A percentile compares a stretch with the other conserved stretches of the same genome.
Evolutionary conservation across 805 yeast genomes (phyloP).

Genomic region (Spathaspora sp.): DNA sequence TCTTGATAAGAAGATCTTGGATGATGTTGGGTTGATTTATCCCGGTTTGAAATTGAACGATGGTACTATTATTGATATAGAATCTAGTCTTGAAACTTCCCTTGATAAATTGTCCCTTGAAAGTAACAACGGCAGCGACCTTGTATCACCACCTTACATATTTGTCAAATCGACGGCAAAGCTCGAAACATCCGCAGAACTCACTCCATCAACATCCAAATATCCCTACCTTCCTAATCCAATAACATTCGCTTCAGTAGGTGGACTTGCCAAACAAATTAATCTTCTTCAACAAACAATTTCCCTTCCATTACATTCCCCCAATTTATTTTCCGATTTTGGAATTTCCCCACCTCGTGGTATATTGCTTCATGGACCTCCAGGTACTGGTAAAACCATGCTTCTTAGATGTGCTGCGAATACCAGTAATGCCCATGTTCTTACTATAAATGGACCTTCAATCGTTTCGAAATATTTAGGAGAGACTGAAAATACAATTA

Average conservation of each 20-base stretch:
- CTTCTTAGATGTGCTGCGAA: constrained; percentile 78
- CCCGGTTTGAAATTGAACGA: constrained; percentile 45
- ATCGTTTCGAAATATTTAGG: constrained; percentile 92
- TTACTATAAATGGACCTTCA: constrained; percentile 86
- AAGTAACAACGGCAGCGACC: constrained; percentile 13
- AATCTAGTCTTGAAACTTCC: constrained; percentile 29
- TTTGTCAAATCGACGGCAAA: constrained; percentile 22
- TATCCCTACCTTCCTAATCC: constrained; percentile 45
- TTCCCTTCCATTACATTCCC: constrained; percentile 76
- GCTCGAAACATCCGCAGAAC: not conserved
- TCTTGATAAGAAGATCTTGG: constrained; percentile 35
- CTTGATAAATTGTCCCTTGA: constrained; percentile 32
- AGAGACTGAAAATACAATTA: constrained; percentile 83
- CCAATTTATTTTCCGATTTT: constrained; percentile 73
- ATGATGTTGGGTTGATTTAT: constrained; percentile 57
- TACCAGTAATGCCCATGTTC: constrained; percentile 67
- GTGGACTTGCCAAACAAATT: constrained; percentile 73
- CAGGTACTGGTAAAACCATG: constrained; percentile 96
- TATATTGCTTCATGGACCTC: constrained; percentile 89
- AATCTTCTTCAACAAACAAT: constrained; percentile 59
- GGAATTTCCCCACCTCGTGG: constrained; percentile 95
- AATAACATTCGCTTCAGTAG: constrained; percentile 54
- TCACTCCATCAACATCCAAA: constrained; percentile 19
- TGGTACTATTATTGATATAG: constrained; percentile 25
- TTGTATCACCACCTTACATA: constrained; percentile 45